Percentiles rank a stretch among this genome's conserved stretches.
These are phyloP conservation scores for Lophiostoma macrostomum DNA, from an alignment of 495 filamentous ascomycete genomes.

Conservation along the genomic window DNA sequence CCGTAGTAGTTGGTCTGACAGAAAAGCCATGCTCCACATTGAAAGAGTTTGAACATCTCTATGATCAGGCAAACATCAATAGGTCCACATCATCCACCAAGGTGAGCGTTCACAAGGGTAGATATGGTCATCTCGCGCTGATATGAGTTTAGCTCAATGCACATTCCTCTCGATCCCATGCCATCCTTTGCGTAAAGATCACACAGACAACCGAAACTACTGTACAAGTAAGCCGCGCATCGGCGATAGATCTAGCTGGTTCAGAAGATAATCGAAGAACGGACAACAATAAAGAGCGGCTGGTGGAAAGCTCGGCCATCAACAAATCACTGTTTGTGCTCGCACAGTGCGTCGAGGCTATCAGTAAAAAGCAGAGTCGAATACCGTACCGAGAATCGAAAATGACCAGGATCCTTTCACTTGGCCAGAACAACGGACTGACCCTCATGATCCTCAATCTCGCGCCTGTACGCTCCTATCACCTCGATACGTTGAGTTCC, in stretches of 20 bases:
- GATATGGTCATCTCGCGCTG: neutral
- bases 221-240: conserved; percentile 74
- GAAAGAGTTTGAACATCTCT: conserved; percentile 89
- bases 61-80: conserved; percentile 93
- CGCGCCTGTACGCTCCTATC: conserved; percentile 79
- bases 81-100: conserved; percentile 90
- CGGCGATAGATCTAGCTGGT: conserved; percentile 93
- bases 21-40: conserved; percentile 80
- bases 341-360: conserved; percentile 94
- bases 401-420: conserved; percentile 90
- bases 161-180: conserved; percentile 89
- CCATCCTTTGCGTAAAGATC: conserved; percentile 87
- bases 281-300: conserved; percentile 87
- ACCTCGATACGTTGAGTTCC: conserved; percentile 89
- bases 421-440: conserved; percentile 93
- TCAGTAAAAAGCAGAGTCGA: conserved; percentile 70
- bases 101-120: conserved; percentile 38
- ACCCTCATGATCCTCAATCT: conserved; percentile 97
- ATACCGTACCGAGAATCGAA: conserved; percentile 95
- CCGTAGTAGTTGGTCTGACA: conserved; percentile 85
- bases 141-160: conserved; percentile 67
- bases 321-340: conserved; percentile 97
- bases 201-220: conserved; percentile 69
- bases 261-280: conserved; percentile 95
- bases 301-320: conserved; percentile 96